phyloP scores from a whole-genome alignment of 2,329 filamentous ascomycete species.

The Cladosporium phlei region DNA sequence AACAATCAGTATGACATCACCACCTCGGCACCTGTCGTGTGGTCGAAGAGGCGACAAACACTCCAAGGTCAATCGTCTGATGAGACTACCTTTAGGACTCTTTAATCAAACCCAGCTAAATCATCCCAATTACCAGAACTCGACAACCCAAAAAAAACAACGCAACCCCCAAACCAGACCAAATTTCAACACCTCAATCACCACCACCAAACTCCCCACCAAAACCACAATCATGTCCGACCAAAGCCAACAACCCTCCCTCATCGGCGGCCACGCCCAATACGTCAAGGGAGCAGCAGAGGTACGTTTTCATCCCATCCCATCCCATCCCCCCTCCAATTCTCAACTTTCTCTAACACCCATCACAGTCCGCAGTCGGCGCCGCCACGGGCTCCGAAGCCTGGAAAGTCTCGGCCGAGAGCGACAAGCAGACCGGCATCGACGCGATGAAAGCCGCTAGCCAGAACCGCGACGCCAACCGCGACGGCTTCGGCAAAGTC shows the following conservation, averaged over 20 bases:
- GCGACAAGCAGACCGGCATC: constrained; percentile 59
- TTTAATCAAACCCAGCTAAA: no score
- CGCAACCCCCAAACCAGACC: not conserved
- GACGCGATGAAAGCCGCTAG: constrained; percentile 59
- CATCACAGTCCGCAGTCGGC: constrained; percentile 53
- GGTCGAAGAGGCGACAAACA: no score
- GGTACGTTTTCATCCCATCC: constrained; percentile 38
- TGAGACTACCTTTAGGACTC: no score
- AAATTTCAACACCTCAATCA: not conserved
- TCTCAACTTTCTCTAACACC: not conserved
- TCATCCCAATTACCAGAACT: not conserved
- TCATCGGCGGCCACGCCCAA: constrained; percentile 60
- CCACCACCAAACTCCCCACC: not conserved
- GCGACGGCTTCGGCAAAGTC: constrained; percentile 56
- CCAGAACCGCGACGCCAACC: constrained; percentile 50
- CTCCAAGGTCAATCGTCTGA: no score
- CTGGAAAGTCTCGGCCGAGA: constrained; percentile 60
- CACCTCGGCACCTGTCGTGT: constrained; percentile 6
- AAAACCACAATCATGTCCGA: constrained; percentile 18
- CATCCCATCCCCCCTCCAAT: not conserved
- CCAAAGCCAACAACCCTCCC: constrained; percentile 45
- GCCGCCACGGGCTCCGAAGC: constrained; percentile 56
- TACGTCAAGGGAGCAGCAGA: constrained; percentile 66
- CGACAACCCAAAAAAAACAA: no score
- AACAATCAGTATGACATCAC: constrained; percentile 5